phyloP scores from a whole-genome alignment of 371 early-diverging fungal genomes.

The Synchytrium microbalum region DNA sequence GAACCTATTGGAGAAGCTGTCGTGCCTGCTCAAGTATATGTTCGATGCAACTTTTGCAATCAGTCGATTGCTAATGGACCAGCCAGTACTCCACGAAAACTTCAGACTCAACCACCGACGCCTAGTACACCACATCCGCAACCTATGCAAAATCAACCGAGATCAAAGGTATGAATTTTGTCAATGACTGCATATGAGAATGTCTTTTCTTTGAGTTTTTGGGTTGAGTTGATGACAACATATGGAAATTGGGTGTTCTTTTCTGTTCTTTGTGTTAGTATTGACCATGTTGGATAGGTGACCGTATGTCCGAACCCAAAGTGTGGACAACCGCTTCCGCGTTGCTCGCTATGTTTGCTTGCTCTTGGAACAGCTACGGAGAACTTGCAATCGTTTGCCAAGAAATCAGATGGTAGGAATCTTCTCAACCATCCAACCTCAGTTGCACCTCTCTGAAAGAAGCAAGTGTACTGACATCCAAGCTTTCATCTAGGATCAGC shows the following conservation, averaged over 20 bases:
- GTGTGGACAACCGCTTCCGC: conserved; percentile 80
- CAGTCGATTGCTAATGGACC: conserved; percentile 11
- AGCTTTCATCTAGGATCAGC: conserved; percentile 3
- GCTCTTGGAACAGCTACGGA: conserved; percentile 67
- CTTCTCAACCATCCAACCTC: background rate
- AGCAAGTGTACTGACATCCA: background rate
- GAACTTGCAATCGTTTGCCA: conserved; percentile 1
- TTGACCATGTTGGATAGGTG: conserved; percentile 28
- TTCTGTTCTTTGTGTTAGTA: conserved; percentile 9
- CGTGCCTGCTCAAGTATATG: conserved; percentile 67
- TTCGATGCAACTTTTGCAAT: conserved; percentile 81
- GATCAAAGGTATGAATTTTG: conserved; percentile 5
- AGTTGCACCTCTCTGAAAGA: background rate
- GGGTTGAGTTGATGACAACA: too few relatives aligned
- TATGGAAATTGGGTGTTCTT: too few relatives aligned
- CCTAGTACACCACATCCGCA: background rate
- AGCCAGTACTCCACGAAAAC: background rate
- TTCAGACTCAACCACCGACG: background rate
- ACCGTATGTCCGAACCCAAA: conserved; percentile 61
- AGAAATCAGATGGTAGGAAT: background rate
- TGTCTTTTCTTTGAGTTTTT: background rate
- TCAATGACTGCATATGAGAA: background rate
- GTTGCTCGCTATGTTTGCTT: conserved; percentile 86
- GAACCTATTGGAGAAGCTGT: conserved; percentile 3
- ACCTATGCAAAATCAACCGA: background rate